Conservation (phyloP, 2,329 filamentous ascomycete genomes). For the Alternaria consortialis region DNA sequence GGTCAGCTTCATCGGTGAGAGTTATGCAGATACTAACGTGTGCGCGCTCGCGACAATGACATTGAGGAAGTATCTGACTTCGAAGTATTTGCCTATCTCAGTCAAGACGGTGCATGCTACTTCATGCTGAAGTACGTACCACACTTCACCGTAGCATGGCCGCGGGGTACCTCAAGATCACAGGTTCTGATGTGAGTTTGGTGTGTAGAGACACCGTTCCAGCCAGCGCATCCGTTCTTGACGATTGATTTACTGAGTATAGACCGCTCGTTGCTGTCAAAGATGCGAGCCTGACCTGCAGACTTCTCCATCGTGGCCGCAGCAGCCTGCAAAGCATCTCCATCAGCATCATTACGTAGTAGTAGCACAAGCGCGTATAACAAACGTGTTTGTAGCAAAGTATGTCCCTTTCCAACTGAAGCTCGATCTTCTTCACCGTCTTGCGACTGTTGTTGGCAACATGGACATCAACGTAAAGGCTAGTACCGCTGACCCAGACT, state of each 20-base stretch:
- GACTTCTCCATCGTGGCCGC: conserved; percentile 60
- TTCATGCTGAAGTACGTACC: conserved; percentile 40
- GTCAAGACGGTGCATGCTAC: conserved; percentile 11
- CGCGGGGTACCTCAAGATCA: conserved; percentile 60
- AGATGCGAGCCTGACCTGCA: conserved; percentile 61
- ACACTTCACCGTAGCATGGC: conserved; percentile 61
- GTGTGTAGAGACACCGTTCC: conserved; percentile 59
- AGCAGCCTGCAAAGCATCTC: conserved; percentile 50
- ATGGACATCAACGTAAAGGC: conserved; percentile 64
- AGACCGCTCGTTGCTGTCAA: conserved; percentile 61
- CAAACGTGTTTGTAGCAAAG: conserved; percentile 61
- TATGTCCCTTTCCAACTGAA: conserved; percentile 62
- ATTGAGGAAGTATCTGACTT: conserved; percentile 65
- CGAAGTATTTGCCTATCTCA: conserved; percentile 62
- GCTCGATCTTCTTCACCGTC: conserved; percentile 59
- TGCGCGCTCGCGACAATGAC: conserved; percentile 57
- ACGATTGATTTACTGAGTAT: conserved; percentile 56
- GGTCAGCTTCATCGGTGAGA: conserved; percentile 24
- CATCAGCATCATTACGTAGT: conserved; percentile 28
- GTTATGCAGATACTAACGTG: conserved; percentile 42
- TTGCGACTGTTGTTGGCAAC: conserved; percentile 61
- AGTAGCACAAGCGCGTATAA: conserved; percentile 12
- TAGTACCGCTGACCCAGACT: conserved; percentile 66
- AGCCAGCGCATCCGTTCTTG: conserved; percentile 56
- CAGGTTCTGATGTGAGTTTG: conserved; percentile 59